Evolutionary conservation across 306 rosid species (phyloP).

Genomic region (Cucurbita pepo): DNA sequence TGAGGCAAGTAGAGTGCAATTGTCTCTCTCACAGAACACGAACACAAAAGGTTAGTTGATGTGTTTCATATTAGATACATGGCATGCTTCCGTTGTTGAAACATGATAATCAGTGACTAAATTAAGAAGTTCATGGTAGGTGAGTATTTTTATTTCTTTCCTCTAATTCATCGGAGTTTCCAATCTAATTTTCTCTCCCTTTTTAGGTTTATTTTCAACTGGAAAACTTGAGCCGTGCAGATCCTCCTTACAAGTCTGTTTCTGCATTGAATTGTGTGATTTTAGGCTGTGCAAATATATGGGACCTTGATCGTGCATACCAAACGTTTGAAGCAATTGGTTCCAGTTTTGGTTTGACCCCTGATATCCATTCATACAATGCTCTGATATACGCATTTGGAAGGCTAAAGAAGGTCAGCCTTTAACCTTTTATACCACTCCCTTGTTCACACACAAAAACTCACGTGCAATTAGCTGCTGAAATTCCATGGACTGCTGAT

Average conservation of each 20-base stretch:
- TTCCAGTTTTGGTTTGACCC: constrained; percentile 63
- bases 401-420: constrained; percentile 63
- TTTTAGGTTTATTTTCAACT: constrained; percentile 84
- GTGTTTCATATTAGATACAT: background rate
- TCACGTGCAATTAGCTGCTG: background rate
- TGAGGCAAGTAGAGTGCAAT: background rate
- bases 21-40: background rate
- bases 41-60: background rate
- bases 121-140: background rate
- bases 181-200: constrained; percentile 14
- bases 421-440: background rate
- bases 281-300: constrained; percentile 84
- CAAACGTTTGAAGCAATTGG: constrained; percentile 89
- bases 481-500: background rate
- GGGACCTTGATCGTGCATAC: constrained; percentile 96
- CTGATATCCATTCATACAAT: constrained; percentile 85
- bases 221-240: constrained; percentile 61
- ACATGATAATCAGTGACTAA: background rate
- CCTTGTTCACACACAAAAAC: background rate
- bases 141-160: background rate
- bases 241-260: constrained; percentile 75
- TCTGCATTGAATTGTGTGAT: constrained; percentile 77
- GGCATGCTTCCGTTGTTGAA: background rate
- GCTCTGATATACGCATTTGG: constrained; percentile 78
- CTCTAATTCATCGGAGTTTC: background rate